Percentiles rank a stretch among this genome's conserved stretches.
These are phyloP conservation scores for Medicago lupulina DNA, from an alignment of 306 rosid species.

Conservation along the genomic window DNA sequence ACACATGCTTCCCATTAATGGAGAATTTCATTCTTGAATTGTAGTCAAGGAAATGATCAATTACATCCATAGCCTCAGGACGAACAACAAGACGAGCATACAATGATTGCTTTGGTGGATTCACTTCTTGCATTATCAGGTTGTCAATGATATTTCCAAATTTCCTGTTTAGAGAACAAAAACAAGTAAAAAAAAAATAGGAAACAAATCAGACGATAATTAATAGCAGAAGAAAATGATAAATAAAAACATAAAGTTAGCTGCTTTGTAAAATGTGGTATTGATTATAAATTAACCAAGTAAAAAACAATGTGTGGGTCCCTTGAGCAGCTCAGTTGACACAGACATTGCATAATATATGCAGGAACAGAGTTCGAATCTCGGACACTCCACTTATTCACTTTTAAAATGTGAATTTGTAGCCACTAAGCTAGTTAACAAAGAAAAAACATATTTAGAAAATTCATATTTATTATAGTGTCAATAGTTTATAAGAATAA, in stretches of 20 bases:
- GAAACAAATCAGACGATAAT: too few relatives aligned
- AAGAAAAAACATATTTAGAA: too few relatives aligned
- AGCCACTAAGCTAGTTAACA: too few relatives aligned
- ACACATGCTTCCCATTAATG: slow-evolving; percentile 74
- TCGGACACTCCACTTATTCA: too few relatives aligned
- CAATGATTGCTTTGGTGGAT: slow-evolving; percentile 54
- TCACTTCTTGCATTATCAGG: slow-evolving; percentile 63
- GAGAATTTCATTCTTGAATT: slow-evolving; percentile 49
- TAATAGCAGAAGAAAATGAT: neutral
- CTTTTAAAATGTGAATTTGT: too few relatives aligned
- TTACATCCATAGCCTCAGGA: neutral
- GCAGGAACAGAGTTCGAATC: too few relatives aligned
- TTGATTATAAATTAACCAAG: neutral
- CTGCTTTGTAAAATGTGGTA: neutral
- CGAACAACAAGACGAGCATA: slow-evolving; percentile 66
- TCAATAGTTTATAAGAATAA: too few relatives aligned
- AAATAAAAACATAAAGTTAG: neutral
- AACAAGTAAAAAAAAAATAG: too few relatives aligned
- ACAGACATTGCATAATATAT: too few relatives aligned
- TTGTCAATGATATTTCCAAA: slow-evolving; percentile 44
- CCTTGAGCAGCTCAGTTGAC: too few relatives aligned
- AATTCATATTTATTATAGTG: too few relatives aligned
- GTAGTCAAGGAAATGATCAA: slow-evolving; percentile 47
- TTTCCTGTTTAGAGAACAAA: slow-evolving; percentile 40
- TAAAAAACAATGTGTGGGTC: too few relatives aligned